Percentiles rank a stretch among this genome's conserved stretches.
These are phyloP conservation scores for Plantago coronopus DNA, from an alignment of 305 asterid genomes.

Conservation along the genomic window DNA sequence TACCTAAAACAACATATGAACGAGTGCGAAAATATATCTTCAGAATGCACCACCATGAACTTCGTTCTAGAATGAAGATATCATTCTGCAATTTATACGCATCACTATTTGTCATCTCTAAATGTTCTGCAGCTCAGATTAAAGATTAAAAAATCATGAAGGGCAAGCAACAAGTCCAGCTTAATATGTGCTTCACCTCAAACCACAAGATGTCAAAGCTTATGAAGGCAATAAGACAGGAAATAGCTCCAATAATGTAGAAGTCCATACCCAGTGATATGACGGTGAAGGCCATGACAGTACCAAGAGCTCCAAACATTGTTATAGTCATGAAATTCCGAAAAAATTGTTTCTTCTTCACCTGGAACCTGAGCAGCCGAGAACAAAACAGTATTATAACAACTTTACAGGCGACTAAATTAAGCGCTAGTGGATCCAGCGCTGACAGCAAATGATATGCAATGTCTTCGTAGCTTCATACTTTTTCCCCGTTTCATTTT, in stretches of 20 bases:
- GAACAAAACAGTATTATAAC: constrained; percentile 15
- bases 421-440: constrained; percentile 11
- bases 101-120: constrained; percentile 4
- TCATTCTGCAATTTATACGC: not conserved
- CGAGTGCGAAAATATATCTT: constrained; percentile 11
- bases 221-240: not conserved
- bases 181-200: too few relatives aligned
- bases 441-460: constrained; percentile 5
- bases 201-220: too few relatives aligned
- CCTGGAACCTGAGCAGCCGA: constrained; percentile 80
- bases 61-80: not conserved
- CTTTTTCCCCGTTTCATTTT: too few relatives aligned
- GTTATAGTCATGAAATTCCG: constrained; percentile 89
- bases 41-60: constrained; percentile 1
- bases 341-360: constrained; percentile 87
- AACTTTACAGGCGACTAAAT: constrained; percentile 14
- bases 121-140: too few relatives aligned
- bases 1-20: constrained; percentile 15
- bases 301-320: constrained; percentile 91
- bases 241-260: constrained; percentile 16
- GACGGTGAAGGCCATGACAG: constrained; percentile 76
- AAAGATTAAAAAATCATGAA: too few relatives aligned
- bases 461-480: not conserved
- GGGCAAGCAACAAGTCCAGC: too few relatives aligned
- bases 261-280: constrained; percentile 68